phyloP scores from a whole-genome alignment of 306 rosid genomes.

The Cotoneaster glaucophyllus region DNA sequence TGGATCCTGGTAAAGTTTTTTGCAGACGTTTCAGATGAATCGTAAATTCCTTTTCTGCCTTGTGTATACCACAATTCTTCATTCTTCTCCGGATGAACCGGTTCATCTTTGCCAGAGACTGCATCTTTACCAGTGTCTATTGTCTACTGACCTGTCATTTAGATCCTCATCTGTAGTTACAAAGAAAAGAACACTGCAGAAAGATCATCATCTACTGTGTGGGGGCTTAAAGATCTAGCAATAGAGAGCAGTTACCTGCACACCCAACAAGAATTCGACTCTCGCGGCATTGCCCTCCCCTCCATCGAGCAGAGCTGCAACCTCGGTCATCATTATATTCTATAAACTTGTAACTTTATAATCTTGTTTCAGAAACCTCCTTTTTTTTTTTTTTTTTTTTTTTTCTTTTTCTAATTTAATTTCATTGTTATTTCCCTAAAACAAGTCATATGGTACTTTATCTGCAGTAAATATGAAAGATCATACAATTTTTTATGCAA shows the following conservation, averaged over 20 bases:
- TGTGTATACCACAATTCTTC: constrained; percentile 15
- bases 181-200: neutral
- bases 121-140: constrained; percentile 1
- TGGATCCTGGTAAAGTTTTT: constrained; percentile 12
- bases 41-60: constrained; percentile 8
- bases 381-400: too few relatives aligned
- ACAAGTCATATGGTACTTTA: neutral
- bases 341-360: neutral
- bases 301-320: neutral
- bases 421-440: neutral
- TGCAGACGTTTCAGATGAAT: constrained; percentile 20
- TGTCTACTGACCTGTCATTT: constrained; percentile 8
- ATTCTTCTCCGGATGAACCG: neutral
- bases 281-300: neutral
- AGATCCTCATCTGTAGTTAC: neutral
- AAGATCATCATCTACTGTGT: neutral
- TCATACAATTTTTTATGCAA: neutral
- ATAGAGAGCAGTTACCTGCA: neutral
- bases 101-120: neutral
- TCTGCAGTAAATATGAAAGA: neutral
- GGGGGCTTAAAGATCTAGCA: neutral
- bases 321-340: neutral
- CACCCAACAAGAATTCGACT: neutral
- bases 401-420: neutral
- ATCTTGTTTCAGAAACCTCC: neutral